A percentile compares a stretch with the other conserved stretches of the same genome.
phyloP scores from a whole-genome alignment of 2,329 filamentous ascomycete genomes.

The Hypocreales sp. region DNA sequence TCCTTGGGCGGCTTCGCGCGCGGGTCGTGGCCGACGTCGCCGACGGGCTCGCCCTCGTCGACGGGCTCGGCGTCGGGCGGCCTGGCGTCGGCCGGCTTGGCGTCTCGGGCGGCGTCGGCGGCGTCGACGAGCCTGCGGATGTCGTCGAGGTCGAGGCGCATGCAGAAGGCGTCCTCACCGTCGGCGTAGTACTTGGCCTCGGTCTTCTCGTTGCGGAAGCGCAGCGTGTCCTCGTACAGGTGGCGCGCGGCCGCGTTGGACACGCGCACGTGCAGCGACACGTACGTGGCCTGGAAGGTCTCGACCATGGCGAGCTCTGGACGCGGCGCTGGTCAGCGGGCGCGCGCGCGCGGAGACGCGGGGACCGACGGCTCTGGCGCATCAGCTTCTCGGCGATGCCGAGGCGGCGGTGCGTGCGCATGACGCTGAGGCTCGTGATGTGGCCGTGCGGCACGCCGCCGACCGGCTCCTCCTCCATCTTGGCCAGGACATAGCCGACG shows the following conservation, averaged over 20 bases:
- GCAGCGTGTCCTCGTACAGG: conserved; percentile 82
- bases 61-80: conserved; percentile 19
- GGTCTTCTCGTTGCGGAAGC: conserved; percentile 75
- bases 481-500: conserved; percentile 96
- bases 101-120: conserved; percentile 27
- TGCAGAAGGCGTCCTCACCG: conserved; percentile 88
- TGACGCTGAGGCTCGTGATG: conserved; percentile 88
- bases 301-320: conserved; percentile 95
- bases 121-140: conserved; percentile 30
- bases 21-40: conserved; percentile 42
- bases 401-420: conserved; percentile 82
- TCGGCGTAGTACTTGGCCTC: conserved; percentile 93
- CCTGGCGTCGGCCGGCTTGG: conserved; percentile 8
- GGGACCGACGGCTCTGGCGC: conserved; percentile 76
- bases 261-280: conserved; percentile 88
- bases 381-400: conserved; percentile 96
- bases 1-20: conserved; percentile 11
- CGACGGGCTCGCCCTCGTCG: conserved; percentile 58
- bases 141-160: conserved; percentile 69
- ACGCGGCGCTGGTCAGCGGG: no score
- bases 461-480: conserved; percentile 96
- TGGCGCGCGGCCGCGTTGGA: conserved; percentile 84
- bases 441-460: conserved; percentile 90
- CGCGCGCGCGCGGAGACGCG: no score
- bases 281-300: conserved; percentile 79